Evolutionary conservation across 2,329 filamentous ascomycete species (phyloP), one percentile per base, ranked within the genome.

Genomic region (Ascosphaera pollenicola): DNA sequence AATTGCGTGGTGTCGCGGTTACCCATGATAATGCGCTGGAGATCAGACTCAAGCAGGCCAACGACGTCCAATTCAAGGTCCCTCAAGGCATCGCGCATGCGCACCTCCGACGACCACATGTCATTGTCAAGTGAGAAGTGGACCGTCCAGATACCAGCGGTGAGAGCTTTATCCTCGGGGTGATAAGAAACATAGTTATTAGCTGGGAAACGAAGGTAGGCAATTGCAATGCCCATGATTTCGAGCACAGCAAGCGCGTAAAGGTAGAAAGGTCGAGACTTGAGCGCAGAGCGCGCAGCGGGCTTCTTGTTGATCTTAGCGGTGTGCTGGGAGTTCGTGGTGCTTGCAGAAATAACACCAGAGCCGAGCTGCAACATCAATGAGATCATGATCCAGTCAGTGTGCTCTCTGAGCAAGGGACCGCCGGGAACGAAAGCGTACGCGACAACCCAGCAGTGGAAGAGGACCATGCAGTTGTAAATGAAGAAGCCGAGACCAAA

Each of bases 21-120:
- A 51, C 89, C 89, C 89, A 95, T 98, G 64, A 98, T 98, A 61
- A 98, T 93, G 48, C 87, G 81, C 61, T 98, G 89, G 28, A 82
- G 69, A 54, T 98, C 89, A 1, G 78, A 80, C 58, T 98, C 89
- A 1, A 98, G 69, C 16, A 98, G 70, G n/a, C 89, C 89, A 36
- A 98, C 70, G 3, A 98, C 82, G 52, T 98, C 89, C n/a, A 98
- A 64, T 58, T 98, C 89, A n/a, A 93, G 64, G 51, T 95, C 89
- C 52, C 82, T 75, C 58, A 93, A 77, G 11, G 92, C 66, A 62
- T 94, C 78, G 42, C 82, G 78, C 74, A 93, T 91, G 45, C 89
- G 84, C 49, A 80, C 74, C 58, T 98, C 89, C 0, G 87, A 93
- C 8, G 82, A 87, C 83, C 84, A 95, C 85, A 95, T 94, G 56